Evolutionary conservation across 371 early-diverging fungal species (phyloP), one percentile per base, ranked within the genome.

Genomic region (Sporodiniella umbellata): DNA sequence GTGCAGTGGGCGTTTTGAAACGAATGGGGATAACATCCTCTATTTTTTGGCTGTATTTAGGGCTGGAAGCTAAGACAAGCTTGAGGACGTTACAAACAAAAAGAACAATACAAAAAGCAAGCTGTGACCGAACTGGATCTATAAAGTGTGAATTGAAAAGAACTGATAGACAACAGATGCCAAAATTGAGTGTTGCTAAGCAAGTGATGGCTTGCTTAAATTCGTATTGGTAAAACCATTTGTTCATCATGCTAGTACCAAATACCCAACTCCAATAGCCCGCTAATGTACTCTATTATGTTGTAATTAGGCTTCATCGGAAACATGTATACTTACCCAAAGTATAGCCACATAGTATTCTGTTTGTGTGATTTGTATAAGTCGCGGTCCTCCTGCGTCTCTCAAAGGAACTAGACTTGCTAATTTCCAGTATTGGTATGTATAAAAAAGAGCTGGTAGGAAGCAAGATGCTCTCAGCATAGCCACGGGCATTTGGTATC

Each of bases 201-300:
- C 85, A 79, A 42, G 79, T 72, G 37, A 81, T 67, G 35, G 80
- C 78, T 38, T 76, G 78, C 18, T 72, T 76, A 8, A 80, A 69
- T 40, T 84, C 80, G 51, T 82, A 82, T 51, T 75, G 76, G 48
- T 72, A 76, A 23, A 80, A 57, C 85, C 85, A 84, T 30, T 79
- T 75, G 28, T 72, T 68, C 68, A 81, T 75, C 70, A 84, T 71
- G 43, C 75, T 72, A 19, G 72, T 81, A 11, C 79, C 65, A 12
- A 84, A 43, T 45, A 75, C 73, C 60, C 71, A 80, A 45, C 78
- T 78, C 80, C 82, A 82, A 30, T 76, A 68, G 33, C 80, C 79
- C 7, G 74, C 69, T 25, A 79, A 55, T 25, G 68, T 26, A 18
- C 54, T 33, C 50, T 50, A 25, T 25, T 35, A 4, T 39, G 18